Conservation (phyloP, 78 protist genomes). For the Planoprotostelium fungivorum region DNA sequence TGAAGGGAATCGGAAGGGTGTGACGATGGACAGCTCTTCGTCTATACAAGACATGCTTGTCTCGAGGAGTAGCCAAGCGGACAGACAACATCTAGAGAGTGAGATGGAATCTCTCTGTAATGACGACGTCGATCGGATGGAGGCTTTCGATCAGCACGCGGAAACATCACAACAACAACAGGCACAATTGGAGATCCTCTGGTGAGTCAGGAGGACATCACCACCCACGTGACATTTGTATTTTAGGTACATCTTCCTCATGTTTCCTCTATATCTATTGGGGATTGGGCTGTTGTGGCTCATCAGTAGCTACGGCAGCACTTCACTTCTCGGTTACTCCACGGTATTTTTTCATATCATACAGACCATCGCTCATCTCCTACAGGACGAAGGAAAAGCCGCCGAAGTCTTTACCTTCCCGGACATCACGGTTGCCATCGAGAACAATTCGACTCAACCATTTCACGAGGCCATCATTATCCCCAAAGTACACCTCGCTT, state of each 20-base stretch:
- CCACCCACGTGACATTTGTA: neutral
- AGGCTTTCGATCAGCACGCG: neutral
- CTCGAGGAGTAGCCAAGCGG: neutral
- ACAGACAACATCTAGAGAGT: neutral
- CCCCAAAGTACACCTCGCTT: neutral
- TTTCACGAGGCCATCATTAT: neutral
- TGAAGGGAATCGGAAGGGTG: too few species aligned
- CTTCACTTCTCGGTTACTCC: neutral
- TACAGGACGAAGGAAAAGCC: neutral
- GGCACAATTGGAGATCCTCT: neutral
- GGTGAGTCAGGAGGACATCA: neutral
- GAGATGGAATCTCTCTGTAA: too few species aligned
- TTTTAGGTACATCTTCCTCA: neutral
- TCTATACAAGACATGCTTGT: neutral
- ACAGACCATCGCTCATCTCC: neutral
- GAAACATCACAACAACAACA: neutral
- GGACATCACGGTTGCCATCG: neutral
- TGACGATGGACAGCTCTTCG: too few species aligned
- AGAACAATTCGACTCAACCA: neutral
- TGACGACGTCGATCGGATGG: too few species aligned
- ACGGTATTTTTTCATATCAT: neutral
- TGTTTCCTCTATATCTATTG: neutral
- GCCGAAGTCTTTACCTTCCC: neutral
- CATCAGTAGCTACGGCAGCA: neutral
- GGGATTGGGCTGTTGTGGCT: neutral